Percentiles rank a stretch among this genome's conserved stretches.
phyloP scores from a whole-genome alignment of 2,329 filamentous ascomycete species.

The Fusarium bulbicola region DNA sequence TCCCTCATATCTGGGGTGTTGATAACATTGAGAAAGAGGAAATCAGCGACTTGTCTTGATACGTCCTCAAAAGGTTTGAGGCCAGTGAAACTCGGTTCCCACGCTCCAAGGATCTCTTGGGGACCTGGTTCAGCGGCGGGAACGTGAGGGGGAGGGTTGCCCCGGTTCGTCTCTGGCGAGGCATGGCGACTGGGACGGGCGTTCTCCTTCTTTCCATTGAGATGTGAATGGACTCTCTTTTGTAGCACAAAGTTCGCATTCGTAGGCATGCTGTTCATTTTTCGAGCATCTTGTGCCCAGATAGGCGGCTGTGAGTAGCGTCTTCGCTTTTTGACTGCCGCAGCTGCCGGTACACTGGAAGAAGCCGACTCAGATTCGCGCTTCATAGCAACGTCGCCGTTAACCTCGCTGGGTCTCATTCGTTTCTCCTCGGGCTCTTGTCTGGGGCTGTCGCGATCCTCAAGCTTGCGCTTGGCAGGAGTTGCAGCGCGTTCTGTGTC shows the following conservation, averaged over 20 bases:
- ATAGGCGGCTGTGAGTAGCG: conserved; percentile 52
- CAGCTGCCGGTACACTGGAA: conserved; percentile 45
- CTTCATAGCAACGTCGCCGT: conserved; percentile 48
- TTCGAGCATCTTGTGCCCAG: conserved; percentile 58
- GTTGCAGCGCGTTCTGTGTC: conserved; percentile 47
- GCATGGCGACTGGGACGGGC: conserved; percentile 56
- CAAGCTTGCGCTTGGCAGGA: conserved; percentile 53
- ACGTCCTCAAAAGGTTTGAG: conserved; percentile 77
- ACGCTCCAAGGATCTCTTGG: conserved; percentile 59
- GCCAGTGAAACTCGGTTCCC: conserved; percentile 76
- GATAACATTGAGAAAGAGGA: conserved; percentile 77
- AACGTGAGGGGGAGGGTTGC: conserved; percentile 26
- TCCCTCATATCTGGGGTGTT: conserved; percentile 72
- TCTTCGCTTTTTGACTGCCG: conserved; percentile 52
- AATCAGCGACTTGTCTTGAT: conserved; percentile 81
- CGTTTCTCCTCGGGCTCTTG: conserved; percentile 61
- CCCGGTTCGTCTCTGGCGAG: conserved; percentile 37
- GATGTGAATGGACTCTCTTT: conserved; percentile 39
- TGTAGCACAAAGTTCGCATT: conserved; percentile 44
- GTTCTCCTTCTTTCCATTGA: conserved; percentile 52
- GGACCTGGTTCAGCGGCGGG: conserved; percentile 44
- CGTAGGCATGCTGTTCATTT: conserved; percentile 49
- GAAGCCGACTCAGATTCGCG: conserved; percentile 42
- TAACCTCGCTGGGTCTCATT: conserved; percentile 60
- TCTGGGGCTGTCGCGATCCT: conserved; percentile 53